A percentile compares a stretch with the other conserved stretches of the same genome.
phyloP scores from a whole-genome alignment of 495 filamentous ascomycete genomes.

The Staphylotrichum tortipilum region DNA sequence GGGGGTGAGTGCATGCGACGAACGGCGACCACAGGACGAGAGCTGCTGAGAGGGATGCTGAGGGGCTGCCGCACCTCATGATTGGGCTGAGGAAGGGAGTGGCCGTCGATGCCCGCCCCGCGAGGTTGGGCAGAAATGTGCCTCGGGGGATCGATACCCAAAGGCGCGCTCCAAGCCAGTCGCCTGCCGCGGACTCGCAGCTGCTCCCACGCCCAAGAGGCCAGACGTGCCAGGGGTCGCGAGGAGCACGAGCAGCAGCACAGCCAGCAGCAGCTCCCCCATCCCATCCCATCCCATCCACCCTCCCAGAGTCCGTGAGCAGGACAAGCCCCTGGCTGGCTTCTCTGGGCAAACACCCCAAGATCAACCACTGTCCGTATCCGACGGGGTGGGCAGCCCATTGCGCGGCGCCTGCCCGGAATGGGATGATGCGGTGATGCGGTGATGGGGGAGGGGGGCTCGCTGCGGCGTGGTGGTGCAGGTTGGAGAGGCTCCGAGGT shows the following conservation, averaged over 20 bases:
- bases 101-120: constrained; percentile 23
- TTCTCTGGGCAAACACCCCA: neutral
- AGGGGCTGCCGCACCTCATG: constrained; percentile 12
- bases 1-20: neutral
- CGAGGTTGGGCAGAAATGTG: constrained; percentile 34
- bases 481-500: no score
- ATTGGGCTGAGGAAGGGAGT: constrained; percentile 25
- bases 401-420: constrained; percentile 7
- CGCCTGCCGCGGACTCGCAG: constrained; percentile 19
- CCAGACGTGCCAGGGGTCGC: constrained; percentile 21
- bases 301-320: no score
- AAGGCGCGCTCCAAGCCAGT: constrained; percentile 22
- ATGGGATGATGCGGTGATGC: constrained; percentile 12
- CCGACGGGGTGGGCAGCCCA: constrained; percentile 7
- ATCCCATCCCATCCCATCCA: no score
- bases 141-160: constrained; percentile 28
- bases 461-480: neutral
- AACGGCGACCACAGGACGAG: neutral
- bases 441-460: neutral
- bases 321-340: constrained; percentile 8
- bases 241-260: constrained; percentile 12
- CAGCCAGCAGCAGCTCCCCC: neutral
- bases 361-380: constrained; percentile 8
- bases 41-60: constrained; percentile 4
- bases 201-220: constrained; percentile 22